phyloP scores from a whole-genome alignment of 2,329 filamentous ascomycete genomes.

The Graphilbum sp. region DNA sequence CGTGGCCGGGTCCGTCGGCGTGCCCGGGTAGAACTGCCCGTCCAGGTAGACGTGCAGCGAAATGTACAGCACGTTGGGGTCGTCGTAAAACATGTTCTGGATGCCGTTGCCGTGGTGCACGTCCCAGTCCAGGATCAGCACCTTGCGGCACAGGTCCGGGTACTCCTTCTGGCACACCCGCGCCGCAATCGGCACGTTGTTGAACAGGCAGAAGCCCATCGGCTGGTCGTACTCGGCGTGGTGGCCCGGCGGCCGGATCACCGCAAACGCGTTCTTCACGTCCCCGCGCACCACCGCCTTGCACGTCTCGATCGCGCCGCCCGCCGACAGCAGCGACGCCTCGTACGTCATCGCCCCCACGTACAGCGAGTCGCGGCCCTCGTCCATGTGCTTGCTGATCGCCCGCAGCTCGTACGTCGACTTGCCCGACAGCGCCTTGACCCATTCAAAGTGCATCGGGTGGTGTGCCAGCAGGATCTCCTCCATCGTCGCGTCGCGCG shows the following conservation, averaged over 20 bases:
- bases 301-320: conserved; percentile 90
- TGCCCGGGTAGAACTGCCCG: conserved; percentile 70
- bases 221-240: conserved; percentile 76
- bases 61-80: conserved; percentile 90
- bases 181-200: conserved; percentile 91
- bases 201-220: conserved; percentile 95
- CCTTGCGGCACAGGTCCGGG: conserved; percentile 66
- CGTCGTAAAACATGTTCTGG: conserved; percentile 89
- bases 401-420: conserved; percentile 49
- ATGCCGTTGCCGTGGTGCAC: conserved; percentile 77
- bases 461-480: conserved; percentile 74
- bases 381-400: conserved; percentile 44
- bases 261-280: conserved; percentile 88
- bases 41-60: conserved; percentile 81
- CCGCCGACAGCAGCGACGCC: conserved; percentile 70
- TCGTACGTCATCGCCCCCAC: conserved; percentile 69
- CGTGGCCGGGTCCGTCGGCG: conserved; percentile 36
- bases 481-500: conserved; percentile 57
- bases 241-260: conserved; percentile 88
- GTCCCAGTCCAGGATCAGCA: conserved; percentile 88
- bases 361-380: conserved; percentile 61
- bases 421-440: conserved; percentile 38
- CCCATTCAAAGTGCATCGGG: conserved; percentile 62
- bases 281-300: conserved; percentile 69
- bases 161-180: conserved; percentile 72